Conservation (phyloP, 495 filamentous ascomycete genomes). For the Neurospora intermedia region DNA sequence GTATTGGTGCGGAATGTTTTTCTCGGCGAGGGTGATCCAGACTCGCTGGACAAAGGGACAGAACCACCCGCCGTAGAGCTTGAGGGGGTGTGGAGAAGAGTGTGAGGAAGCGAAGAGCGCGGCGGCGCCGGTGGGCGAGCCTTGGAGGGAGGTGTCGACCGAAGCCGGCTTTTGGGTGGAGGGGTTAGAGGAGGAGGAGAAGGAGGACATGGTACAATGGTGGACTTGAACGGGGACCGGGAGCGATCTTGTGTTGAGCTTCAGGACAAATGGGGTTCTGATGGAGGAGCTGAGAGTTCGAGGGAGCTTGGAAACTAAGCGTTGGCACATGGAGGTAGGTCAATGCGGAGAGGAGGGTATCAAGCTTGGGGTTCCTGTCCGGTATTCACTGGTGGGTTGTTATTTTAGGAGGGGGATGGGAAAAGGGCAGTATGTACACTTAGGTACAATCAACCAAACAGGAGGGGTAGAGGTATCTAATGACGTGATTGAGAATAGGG, state of each 20-base stretch:
- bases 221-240: background rate
- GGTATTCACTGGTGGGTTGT: background rate
- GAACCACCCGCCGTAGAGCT: conserved; percentile 41
- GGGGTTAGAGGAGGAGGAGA: background rate
- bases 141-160: conserved; percentile 10
- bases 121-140: conserved; percentile 21
- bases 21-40: conserved; percentile 60
- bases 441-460: background rate
- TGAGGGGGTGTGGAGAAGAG: conserved; percentile 26
- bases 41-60: conserved; percentile 52
- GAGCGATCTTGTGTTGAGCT: background rate
- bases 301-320: background rate
- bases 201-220: background rate
- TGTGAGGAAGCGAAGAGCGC: conserved; percentile 24
- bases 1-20: conserved; percentile 61
- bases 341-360: background rate
- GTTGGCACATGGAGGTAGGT: background rate
- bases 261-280: background rate
- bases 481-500: background rate
- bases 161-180: conserved; percentile 1
- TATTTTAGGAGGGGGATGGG: background rate
- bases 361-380: background rate
- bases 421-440: background rate
- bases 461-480: background rate
- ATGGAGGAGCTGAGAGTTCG: background rate